Evolutionary conservation across 2,329 filamentous ascomycete genomes (phyloP), one percentile per base, ranked within the genome.

Genomic region (Thielaviopsis populi): DNA sequence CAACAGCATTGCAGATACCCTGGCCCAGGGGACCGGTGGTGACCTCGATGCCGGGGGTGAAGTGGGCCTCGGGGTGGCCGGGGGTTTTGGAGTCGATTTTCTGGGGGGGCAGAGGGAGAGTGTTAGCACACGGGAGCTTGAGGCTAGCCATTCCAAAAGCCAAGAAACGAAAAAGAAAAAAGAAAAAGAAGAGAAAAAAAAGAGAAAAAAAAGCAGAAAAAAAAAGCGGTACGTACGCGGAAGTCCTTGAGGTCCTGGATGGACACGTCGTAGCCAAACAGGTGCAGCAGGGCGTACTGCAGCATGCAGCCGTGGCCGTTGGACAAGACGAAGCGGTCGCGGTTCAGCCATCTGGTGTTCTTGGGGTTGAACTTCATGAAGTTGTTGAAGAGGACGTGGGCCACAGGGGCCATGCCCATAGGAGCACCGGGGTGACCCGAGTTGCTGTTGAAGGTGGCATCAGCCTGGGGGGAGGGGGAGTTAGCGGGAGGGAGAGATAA

Each of bases 321-420:
- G 67, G 94, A 99, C 75, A 99, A 91, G 68, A 99, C 91, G 74
- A 99, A 99, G 76, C 94, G 88, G 79, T 99, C 94, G 74, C 94
- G 87, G 85, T 97, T 97, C 72, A 94, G 73, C 91, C 91, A 99
- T 69, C 90, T 82, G 71, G 94, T 89, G 84, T 96, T 96, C 87
- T 96, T 95, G 72, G 94, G 94, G 87, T 97, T 99, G 84, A 96
- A 99, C 76, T 80, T 95, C 90, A 99, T 90, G 83, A 96, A 95
- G 78, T 94, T 95, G 85, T 96, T 95, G 81, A 89, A 99, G 69
- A 99, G 85, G 73, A 97, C 90, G 83, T 97, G 94, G 76, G 94
- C 87, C 73, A 91, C 85, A 68, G 94, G 92, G 73, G 94, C 94
- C 89, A 97, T 84, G 75, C 83, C 83, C 83, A 99, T 99, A 73